Evolutionary conservation across 257 asterid genomes (phyloP), one percentile per base, ranked within the genome.

Genomic region (Buddleja alternifolia): DNA sequence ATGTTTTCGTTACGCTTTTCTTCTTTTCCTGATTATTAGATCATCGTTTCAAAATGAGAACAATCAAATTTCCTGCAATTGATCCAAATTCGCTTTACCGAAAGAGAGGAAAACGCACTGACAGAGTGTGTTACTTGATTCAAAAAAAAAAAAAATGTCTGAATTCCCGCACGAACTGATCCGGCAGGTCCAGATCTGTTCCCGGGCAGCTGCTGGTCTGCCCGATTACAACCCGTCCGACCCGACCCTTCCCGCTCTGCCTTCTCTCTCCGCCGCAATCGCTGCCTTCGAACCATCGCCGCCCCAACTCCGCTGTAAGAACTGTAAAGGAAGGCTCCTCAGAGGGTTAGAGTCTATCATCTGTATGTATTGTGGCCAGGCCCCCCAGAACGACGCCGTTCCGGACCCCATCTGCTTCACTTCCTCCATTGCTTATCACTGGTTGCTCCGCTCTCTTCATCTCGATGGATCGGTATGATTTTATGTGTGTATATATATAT

Each of bases 381-480:
- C 67, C 44, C 88, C 83, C 60, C 73, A 60, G 39, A 77, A 74
- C 66, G 89, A 83, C 47, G 80, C 66, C 63, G 80, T 46, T 45
- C 90, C 86, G 1, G 89, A 78, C 12, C 89, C 92, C 21, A 81
- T 93, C 55, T 66, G 73, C 61, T 93, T 88, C 62, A 80, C 78
- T 32, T 84, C 88, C 63, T 86, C 90, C 64, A 32, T 82, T 63
- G 96, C 87, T 25, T 90, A 86, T 54, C 82, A 70, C 65, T 88
- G 94, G 90, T 50, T 93, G 79, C 90, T 93, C 59, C 87, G 75
- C 39, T 84, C 88, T 14, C 97, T 93, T 61, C 75, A 66, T 20
- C 90, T 93, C 63, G 90, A 88, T 86, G 97, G 98, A 86, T 93
- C 98, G 86, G 98, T 93, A 77, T 46, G 90, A 14, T 64, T 52